A percentile compares a stretch with the other conserved stretches of the same genome.
Conservation (phyloP, 2,329 filamentous ascomycete species). For the Periconia macrospinosa region DNA sequence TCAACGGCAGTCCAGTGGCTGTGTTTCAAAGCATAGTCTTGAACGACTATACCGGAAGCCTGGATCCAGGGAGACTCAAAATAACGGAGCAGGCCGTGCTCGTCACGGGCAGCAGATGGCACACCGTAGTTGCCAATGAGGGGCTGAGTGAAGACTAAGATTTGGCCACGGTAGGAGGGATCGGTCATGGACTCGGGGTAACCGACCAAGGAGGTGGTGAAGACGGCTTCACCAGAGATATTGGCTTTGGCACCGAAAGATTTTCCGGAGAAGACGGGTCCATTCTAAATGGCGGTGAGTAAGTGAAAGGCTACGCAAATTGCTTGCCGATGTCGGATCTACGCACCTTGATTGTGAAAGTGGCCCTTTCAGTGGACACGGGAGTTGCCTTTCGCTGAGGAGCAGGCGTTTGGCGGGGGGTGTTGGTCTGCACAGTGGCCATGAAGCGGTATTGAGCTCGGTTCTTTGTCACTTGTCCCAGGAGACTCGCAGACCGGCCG, state of each 20-base stretch:
- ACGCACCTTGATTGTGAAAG: constrained; percentile 87
- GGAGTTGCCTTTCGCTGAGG: constrained; percentile 64
- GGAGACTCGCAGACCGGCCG: constrained; percentile 43
- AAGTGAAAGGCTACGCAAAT: constrained; percentile 9
- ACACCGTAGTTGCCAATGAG: constrained; percentile 99
- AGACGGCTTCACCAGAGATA: constrained; percentile 96
- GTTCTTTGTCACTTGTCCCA: constrained; percentile 52
- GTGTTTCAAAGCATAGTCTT: constrained; percentile 90
- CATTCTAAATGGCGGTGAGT: constrained; percentile 63
- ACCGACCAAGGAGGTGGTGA: constrained; percentile 95
- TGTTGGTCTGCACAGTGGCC: constrained; percentile 70
- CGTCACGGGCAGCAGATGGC: constrained; percentile 79
- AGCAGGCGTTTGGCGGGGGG: constrained; percentile 67
- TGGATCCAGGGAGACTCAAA: constrained; percentile 98
- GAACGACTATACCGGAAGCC: constrained; percentile 92
- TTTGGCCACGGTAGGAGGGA: constrained; percentile 78
- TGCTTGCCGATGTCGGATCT: background rate
- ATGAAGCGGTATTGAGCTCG: constrained; percentile 55
- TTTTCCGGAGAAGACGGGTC: constrained; percentile 92
- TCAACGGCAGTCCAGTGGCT: constrained; percentile 99
- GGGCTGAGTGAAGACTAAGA: constrained; percentile 96
- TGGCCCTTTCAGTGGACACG: constrained; percentile 75
- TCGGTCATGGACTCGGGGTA: constrained; percentile 88
- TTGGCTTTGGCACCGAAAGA: constrained; percentile 96
- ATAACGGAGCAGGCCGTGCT: constrained; percentile 91